These are phyloP conservation scores for Dentipellis sp. DNA, from an alignment of 768 basidiomycete genomes.

Conservation along the genomic window DNA sequence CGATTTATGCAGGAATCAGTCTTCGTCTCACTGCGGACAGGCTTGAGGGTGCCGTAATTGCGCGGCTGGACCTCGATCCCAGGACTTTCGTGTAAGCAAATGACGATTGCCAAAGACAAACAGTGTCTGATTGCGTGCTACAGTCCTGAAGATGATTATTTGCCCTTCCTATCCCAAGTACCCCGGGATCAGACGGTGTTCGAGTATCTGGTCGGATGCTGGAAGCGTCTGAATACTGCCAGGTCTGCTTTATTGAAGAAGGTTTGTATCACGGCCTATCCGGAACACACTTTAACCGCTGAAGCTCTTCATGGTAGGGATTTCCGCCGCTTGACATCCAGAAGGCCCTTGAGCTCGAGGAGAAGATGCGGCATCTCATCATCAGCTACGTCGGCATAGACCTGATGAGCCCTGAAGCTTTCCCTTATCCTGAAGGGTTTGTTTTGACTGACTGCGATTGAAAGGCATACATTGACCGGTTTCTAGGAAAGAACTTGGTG, in stretches of 20 bases:
- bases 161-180: conserved; percentile 65
- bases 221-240: conserved; percentile 73
- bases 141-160: conserved; percentile 70
- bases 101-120: conserved; percentile 6
- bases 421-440: conserved; percentile 78
- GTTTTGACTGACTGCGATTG: conserved; percentile 15
- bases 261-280: conserved; percentile 27
- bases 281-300: too few relatives aligned
- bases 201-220: conserved; percentile 84
- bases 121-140: neutral
- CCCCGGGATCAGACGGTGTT: conserved; percentile 74
- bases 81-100: conserved; percentile 6
- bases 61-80: conserved; percentile 11
- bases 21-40: conserved; percentile 9
- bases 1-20: neutral
- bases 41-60: conserved; percentile 12
- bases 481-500: conserved; percentile 58
- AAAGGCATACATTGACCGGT: neutral
- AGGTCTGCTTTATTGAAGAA: conserved; percentile 51
- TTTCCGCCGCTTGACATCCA: conserved; percentile 56
- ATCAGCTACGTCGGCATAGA: conserved; percentile 85
- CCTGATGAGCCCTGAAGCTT: conserved; percentile 90
- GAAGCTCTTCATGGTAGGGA: conserved; percentile 27
- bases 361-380: conserved; percentile 72
- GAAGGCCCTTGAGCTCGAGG: conserved; percentile 51